phyloP scores from a whole-genome alignment of 1,139 yeast species.

The Candida sojae region DNA sequence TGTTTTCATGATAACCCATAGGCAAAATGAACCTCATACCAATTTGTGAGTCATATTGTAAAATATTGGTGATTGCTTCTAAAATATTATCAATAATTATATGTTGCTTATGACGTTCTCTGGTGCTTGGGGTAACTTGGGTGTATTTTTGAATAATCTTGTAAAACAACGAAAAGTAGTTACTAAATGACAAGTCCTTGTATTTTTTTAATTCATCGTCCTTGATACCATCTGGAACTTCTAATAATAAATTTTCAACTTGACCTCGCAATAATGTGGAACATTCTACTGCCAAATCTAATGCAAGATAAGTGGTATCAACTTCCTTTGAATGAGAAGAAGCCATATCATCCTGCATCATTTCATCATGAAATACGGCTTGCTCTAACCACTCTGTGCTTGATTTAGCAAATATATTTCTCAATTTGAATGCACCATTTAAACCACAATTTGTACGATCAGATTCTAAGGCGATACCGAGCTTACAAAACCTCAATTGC shows the following conservation, averaged over 20 bases:
- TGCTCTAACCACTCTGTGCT: conserved; percentile 71
- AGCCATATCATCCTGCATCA: neutral
- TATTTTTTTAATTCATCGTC: conserved; percentile 59
- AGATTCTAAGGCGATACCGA: conserved; percentile 51
- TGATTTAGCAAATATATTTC: conserved; percentile 62
- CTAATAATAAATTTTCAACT: conserved; percentile 57
- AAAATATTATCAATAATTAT: conserved; percentile 67
- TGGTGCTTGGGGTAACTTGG: conserved; percentile 22
- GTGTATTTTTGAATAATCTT: conserved; percentile 69
- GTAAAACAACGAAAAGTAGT: conserved; percentile 69
- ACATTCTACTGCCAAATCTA: conserved; percentile 69
- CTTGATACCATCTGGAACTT: conserved; percentile 60
- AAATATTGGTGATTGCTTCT: conserved; percentile 63
- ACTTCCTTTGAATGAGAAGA: conserved; percentile 18
- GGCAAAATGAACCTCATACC: conserved; percentile 80
- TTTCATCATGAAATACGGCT: conserved; percentile 42
- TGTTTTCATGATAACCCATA: conserved; percentile 72
- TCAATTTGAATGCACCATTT: conserved; percentile 56
- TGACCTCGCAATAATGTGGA: conserved; percentile 59
- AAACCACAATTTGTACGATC: conserved; percentile 40
- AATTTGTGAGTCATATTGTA: conserved; percentile 73
- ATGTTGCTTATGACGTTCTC: conserved; percentile 54
- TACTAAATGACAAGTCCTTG: conserved; percentile 67
- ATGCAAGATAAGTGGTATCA: conserved; percentile 56
- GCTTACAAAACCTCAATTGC: conserved; percentile 59